Evolutionary conservation across 2,329 filamentous ascomycete genomes (phyloP), one percentile per base, ranked within the genome.

Genomic region (Colletotrichum sublineola): DNA sequence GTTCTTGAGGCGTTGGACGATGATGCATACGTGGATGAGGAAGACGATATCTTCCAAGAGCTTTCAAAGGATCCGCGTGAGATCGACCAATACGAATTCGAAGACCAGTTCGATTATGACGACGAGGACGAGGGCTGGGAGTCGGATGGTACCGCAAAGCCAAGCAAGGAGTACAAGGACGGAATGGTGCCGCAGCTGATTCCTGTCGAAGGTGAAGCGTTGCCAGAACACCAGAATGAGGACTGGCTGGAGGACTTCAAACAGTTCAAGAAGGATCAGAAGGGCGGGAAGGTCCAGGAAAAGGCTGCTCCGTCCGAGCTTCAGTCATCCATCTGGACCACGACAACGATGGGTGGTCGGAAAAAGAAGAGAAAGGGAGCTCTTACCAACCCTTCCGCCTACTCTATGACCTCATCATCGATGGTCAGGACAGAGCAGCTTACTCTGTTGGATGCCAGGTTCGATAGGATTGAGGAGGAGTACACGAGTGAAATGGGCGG

Each of bases 341-440:
- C 92, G 0, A 95, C 93, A 2, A 92, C 93, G 1, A 93, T 92
- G 74, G 94, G 93, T 46, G 94, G 94, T 15, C 90, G 94, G 64
- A 89, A 88, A 74, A 98, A 98, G 91, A 98, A 97, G 89, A 91
- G 96, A 79, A 98, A 97, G 86, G 96, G 95, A 57, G 96, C 96
- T 2, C 84, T 97, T 81, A 98, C 96, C 4, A 94, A 93, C 75
- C 92, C 93, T 0, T 96, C 95, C 0, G 91, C 89, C 71, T 97
- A 96, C 83, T 96, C 93, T 64, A 97, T 97, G 95, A 95, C 93
- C 0, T 97, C 94, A 1, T 97, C 95, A 0, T 93, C 94, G 0
- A 86, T 97, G 24, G 91, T 94, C 63, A 91, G 96, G 67, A 99
- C 95, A 1, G 96, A 98, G 78, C 94, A 95, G 53, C 89, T 97